A percentile compares a stretch with the other conserved stretches of the same genome.
Conservation (phyloP, 306 rosid genomes). For the Trifolium pratense region DNA sequence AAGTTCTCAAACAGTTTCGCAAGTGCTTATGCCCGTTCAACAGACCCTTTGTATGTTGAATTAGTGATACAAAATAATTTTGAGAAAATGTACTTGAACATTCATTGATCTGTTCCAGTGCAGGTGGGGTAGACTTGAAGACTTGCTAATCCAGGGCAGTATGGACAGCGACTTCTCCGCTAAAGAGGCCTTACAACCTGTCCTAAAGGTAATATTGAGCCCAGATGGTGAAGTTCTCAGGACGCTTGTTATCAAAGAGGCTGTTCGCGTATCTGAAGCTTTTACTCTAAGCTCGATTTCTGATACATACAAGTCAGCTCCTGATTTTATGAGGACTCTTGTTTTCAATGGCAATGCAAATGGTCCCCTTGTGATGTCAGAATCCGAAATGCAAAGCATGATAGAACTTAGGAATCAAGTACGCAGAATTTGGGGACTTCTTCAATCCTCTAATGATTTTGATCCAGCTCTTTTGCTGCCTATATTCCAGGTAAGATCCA, state of each 20-base stretch:
- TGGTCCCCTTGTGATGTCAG: constrained; percentile 66
- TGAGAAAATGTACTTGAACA: constrained; percentile 41
- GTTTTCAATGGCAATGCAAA: constrained; percentile 62
- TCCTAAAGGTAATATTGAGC: constrained; percentile 77
- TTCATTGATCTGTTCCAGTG: constrained; percentile 41
- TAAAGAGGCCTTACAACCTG: constrained; percentile 89
- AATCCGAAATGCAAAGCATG: constrained; percentile 64
- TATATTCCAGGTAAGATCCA: constrained; percentile 64
- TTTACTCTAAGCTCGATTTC: constrained; percentile 66
- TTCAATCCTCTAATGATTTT: constrained; percentile 71
- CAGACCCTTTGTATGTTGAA: background rate
- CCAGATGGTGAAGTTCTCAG: constrained; percentile 81
- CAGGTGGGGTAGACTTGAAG: constrained; percentile 95
- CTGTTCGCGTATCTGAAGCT: constrained; percentile 78
- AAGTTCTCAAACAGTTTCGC: too few relatives aligned
- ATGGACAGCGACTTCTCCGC: constrained; percentile 88
- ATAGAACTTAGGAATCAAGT: constrained; percentile 77
- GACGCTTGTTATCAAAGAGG: constrained; percentile 76
- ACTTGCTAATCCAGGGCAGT: constrained; percentile 75
- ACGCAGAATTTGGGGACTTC: constrained; percentile 74
- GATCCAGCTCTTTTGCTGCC: constrained; percentile 81
- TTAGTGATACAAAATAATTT: constrained; percentile 22
- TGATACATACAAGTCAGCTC: constrained; percentile 69
- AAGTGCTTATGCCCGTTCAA: background rate
- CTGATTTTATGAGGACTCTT: constrained; percentile 64